Base-by-base conservation (phyloP, 2,329 filamentous ascomycete genomes). In the Trichoderma sp. region DNA sequence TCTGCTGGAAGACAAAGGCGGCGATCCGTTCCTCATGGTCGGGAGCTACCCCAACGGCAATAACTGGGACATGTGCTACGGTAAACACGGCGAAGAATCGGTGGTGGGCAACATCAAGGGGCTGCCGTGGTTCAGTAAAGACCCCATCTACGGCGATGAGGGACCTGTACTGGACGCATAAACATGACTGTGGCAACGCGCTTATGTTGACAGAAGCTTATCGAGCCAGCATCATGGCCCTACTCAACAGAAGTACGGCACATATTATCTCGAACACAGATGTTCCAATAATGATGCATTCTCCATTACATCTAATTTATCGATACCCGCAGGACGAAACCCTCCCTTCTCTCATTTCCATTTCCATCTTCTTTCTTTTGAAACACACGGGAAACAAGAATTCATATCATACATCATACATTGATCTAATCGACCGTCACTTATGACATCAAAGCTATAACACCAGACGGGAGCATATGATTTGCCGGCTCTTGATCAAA, bases 31-130 rank as follows among this genome's bases (percentile, higher is more conserved):
- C 25, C 17, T 56, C n/a, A 56, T 64, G 89, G 84, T 92, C 0
- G 90, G 89, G 1, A 84, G 83, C 57, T 91, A 92, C 80, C 89
- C 88, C 0, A 78, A 71, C 27, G 84, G 83, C 0, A 79, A 79
- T 17, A 82, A 80, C 19, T 92, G 88, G 88, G 89, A 92, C 76
- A 91, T 92, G 90, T 53, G 66, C 25, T 66, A 66, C 53, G 64
- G 64, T 7, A 52, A 32, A 10, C 19, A 37, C 10, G 54, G 27
- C 6, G 54, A 52, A 8, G 25, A 66, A 9, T 50, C 53, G 17
- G 50, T 22, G 35, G 50, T 64, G 12, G 7, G 42, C 50, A 64
- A 35, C 13, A 48, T 64, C 27, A 57, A 56, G 27, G 15, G 17
- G 3, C 29, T 64, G 22, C 19, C 61, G 4, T 64, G 61, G 61